Conservation (phyloP, 2,329 filamentous ascomycete species). For the Pseudogymnoascus sp. region DNA sequence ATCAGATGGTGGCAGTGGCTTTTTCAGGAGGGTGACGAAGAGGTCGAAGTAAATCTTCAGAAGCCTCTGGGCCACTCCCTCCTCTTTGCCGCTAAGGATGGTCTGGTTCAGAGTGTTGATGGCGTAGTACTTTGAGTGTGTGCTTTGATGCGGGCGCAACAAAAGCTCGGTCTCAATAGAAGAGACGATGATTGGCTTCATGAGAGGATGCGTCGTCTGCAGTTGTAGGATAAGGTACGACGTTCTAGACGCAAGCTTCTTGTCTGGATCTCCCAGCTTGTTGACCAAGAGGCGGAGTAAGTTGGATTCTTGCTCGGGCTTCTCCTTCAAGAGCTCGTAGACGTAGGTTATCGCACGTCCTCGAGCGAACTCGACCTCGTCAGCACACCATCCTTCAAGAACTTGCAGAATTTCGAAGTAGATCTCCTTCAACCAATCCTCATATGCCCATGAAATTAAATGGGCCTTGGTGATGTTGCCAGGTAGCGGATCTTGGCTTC, state of each 20-base stretch:
- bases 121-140: slow-evolving; percentile 89
- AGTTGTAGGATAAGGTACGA: slow-evolving; percentile 93
- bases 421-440: slow-evolving; percentile 89
- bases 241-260: slow-evolving; percentile 89
- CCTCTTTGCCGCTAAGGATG: slow-evolving; percentile 78
- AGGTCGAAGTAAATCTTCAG: slow-evolving; percentile 88
- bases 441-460: slow-evolving; percentile 81
- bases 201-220: slow-evolving; percentile 79
- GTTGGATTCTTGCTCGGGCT: slow-evolving; percentile 95
- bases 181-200: slow-evolving; percentile 84
- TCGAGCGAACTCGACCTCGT: slow-evolving; percentile 91
- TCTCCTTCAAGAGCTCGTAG: slow-evolving; percentile 85
- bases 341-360: slow-evolving; percentile 84
- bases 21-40: slow-evolving; percentile 76
- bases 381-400: slow-evolving; percentile 85
- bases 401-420: slow-evolving; percentile 93
- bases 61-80: slow-evolving; percentile 70
- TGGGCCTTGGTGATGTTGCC: slow-evolving; percentile 68
- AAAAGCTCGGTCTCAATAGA: slow-evolving; percentile 83
- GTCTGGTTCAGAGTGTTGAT: slow-evolving; percentile 97
- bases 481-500: slow-evolving; percentile 62
- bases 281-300: slow-evolving; percentile 85
- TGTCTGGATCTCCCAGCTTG: slow-evolving; percentile 90
- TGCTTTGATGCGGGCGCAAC: slow-evolving; percentile 78
- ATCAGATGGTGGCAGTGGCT: slow-evolving; percentile 30